Evolutionary conservation across 345 rosid species (phyloP), one percentile per base, ranked within the genome.

Genomic region (Reutealis trisperma): DNA sequence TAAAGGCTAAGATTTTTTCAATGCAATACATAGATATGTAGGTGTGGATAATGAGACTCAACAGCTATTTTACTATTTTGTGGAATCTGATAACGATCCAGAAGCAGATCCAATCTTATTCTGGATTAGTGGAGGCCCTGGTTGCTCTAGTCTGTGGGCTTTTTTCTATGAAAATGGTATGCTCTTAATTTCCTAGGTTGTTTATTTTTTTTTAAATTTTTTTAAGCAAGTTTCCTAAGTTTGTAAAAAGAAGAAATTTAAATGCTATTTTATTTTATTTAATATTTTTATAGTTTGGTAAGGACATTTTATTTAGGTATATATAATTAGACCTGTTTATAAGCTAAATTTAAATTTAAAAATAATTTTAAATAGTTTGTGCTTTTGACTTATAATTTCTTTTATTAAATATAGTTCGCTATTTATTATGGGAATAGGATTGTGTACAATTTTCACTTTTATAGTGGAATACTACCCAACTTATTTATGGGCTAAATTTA

Each of bases 21-120:
- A 27, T 27, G 30, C 1, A 27, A 27, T 27, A 27, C 30, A 27
- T 21, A 78, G 81, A 10, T 78, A 78, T 16, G 49, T 78, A 24
- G 77, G 77, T 3, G 77, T 78, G 9, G 77, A 49, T 4, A 72
- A 78, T 13, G 73, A 63, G 25, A 68, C 6, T 7, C 47, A 51
- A 30, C 80, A 78, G 77, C 37, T 73, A 12, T 78, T 78, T 41
- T 78, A 78, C 60, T 78, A 72, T 18, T 78, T 78, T 58, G 77
- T 78, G 52, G 77, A 78, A 67, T 78, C 81, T 10, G 16, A 78
- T 12, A 49, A 27, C 1, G 68, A 11, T 18, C 76, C 77, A 42
- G 5, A 66, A 21, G 14, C 45, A 21, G 81, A 78, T 67, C 81
- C 77, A 25, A 71, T 73, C 0, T 22, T 78, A 30, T 63, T 78